Conservation (phyloP, 192 early-diverging fungal species). For the Rhizoclosmatium sp. region DNA sequence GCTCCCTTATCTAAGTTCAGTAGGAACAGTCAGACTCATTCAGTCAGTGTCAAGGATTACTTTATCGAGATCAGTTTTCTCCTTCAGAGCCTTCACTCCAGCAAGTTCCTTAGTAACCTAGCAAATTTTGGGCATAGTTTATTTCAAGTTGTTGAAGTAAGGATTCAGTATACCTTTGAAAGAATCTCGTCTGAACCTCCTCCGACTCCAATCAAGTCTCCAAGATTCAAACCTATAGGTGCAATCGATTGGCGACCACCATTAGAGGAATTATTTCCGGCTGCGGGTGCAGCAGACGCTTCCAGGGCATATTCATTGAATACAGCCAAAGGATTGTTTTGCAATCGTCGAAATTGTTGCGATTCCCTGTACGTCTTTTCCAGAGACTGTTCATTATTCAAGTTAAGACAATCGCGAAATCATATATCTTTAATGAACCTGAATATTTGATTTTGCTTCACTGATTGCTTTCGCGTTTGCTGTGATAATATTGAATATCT, state of each 20-base stretch:
- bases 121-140: not conserved
- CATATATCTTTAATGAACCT: not conserved
- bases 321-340: conserved; percentile 24
- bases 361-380: conserved; percentile 26
- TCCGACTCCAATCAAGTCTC: not conserved
- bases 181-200: not conserved
- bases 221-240: not conserved
- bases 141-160: not conserved
- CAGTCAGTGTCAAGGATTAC: not conserved
- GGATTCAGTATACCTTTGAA: not conserved
- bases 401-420: not conserved
- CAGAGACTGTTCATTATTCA: not conserved
- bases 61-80: conserved; percentile 19
- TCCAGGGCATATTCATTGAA: conserved; percentile 26
- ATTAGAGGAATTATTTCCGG: not conserved
- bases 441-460: conserved; percentile 6
- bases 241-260: not conserved
- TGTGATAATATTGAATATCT: not conserved
- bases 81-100: conserved; percentile 18
- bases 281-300: not conserved
- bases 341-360: conserved; percentile 7
- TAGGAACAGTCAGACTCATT: not conserved
- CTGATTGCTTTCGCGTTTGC: conserved; percentile 4
- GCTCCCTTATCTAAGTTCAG: not conserved
- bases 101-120: conserved; percentile 22